Percentiles rank a stretch among this genome's conserved stretches.
These are phyloP conservation scores for Eutrema salsugineum DNA, from an alignment of 441 rosid genomes.

Conservation along the genomic window DNA sequence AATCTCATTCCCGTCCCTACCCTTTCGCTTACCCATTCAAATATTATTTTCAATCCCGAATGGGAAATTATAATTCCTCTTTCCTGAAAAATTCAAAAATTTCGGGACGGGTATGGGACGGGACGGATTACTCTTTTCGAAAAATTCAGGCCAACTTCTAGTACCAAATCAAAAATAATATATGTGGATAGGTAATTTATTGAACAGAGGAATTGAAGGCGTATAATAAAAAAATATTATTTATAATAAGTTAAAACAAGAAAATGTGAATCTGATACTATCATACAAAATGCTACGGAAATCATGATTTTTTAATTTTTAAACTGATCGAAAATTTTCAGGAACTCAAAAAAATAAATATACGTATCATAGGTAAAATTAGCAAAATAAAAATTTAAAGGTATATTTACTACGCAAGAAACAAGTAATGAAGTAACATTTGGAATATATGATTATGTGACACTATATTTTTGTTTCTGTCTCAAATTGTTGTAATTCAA, in stretches of 20 bases:
- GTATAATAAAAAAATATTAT: not conserved
- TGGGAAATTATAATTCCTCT: too few species aligned
- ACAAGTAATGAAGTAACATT: not conserved
- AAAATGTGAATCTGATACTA: not conserved
- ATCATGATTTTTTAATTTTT: not conserved
- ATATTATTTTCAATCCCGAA: too few species aligned
- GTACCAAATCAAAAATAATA: not conserved
- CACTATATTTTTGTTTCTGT: not conserved
- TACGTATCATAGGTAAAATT: not conserved
- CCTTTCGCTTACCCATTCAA: too few species aligned
- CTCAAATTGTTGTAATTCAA: too few species aligned
- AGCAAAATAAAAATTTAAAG: not conserved
- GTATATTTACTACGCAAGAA: not conserved
- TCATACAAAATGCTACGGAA: not conserved
- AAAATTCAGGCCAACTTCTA: too few species aligned
- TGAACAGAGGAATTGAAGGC: not conserved
- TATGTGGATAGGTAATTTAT: not conserved
- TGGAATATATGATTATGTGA: not conserved
- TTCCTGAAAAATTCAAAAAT: too few species aligned
- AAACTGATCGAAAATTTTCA: not conserved
- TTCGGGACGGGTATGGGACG: too few species aligned
- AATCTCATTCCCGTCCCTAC: too few species aligned
- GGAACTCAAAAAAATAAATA: too few species aligned
- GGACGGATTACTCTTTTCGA: too few species aligned
- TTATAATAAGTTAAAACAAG: not conserved